Base-by-base conservation (phyloP, 2,329 filamentous ascomycete genomes). In the Stachybotrys chartarum region DNA sequence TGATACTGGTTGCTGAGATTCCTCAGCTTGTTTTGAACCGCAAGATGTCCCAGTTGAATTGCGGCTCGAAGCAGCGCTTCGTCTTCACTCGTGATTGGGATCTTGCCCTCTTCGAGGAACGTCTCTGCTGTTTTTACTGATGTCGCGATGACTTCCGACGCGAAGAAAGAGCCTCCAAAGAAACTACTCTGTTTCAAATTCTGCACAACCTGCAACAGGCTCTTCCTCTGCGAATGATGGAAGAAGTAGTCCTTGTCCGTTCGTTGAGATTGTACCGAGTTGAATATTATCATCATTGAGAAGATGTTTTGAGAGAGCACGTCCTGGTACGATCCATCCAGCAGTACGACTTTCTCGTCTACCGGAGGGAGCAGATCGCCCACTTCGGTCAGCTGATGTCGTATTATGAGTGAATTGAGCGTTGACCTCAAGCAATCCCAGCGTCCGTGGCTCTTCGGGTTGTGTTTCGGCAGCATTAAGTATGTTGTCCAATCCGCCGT, bases 171-270 rank as follows among this genome's bases (percentile, higher is more conserved):
- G 72, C 90, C 92, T 11, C 83, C 85, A 69, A 93, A 95, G 65
- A 96, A 96, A 51, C 88, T 90, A 7, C 90, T 86, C 65, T 94
- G 88, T 17, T 90, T 83, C 49, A 96, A 70, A 64, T 97, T 96
- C 55, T 79, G 80, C 5, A 96, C 86, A 2, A 96, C 75, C 54
- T 83, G 77, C 30, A 85, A 73, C 12, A 96, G 74, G 45, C 80
- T 78, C 58, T 84, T 86, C 32, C 81, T 75, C 62, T 92, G 92
- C 12, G 80, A 84, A 0, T 83, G 81, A 63, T 96, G 88, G 63
- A 97, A 97, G 59, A 97, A 87, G 66, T 96, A 97, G 67, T 97
- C 92, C 55, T 82, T 77, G 63, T 93, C 93, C 0, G 81, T 84
- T 11, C 92, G 79, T 65, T 97, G 90, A 6, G 91, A 96, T 30